Conservation (phyloP, 176 grass and related monocot species). For the Saccharum officinarum region DNA sequence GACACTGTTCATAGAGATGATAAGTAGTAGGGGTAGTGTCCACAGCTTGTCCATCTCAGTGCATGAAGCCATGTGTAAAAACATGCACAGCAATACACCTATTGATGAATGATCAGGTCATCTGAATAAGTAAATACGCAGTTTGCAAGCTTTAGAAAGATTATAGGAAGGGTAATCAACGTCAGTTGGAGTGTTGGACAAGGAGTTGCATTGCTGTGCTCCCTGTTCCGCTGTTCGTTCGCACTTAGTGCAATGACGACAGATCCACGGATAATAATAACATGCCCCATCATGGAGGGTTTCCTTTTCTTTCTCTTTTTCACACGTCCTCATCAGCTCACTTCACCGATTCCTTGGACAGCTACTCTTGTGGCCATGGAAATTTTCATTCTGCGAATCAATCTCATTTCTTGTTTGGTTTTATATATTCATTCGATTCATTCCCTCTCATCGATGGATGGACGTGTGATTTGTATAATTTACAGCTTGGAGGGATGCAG, state of each 20-base stretch:
- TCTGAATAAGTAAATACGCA: background rate
- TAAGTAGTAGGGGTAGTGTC: background rate
- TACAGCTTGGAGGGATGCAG: conserved; percentile 59
- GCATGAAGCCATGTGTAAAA: too few relatives aligned
- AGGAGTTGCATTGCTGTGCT: background rate
- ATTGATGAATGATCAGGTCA: too few relatives aligned
- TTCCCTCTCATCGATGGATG: background rate
- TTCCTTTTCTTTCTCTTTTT: background rate
- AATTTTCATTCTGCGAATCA: background rate
- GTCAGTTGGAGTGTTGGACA: conserved; percentile 24
- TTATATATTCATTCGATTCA: background rate
- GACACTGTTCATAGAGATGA: background rate
- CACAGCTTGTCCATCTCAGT: too few relatives aligned
- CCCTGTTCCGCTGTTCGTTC: background rate
- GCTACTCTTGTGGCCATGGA: conserved; percentile 36
- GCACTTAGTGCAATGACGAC: conserved; percentile 37
- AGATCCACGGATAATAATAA: conserved; percentile 20
- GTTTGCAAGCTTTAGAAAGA: conserved; percentile 30
- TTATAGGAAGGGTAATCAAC: background rate
- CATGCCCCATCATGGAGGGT: conserved; percentile 14
- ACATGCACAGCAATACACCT: too few relatives aligned
- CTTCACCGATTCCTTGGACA: conserved; percentile 40
- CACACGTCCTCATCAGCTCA: conserved; percentile 35
- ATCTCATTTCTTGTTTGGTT: too few relatives aligned
- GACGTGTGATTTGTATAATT: background rate